A percentile compares a stretch with the other conserved stretches of the same genome.
phyloP scores from a whole-genome alignment of 257 asterid species.

The Linaria vulgaris region DNA sequence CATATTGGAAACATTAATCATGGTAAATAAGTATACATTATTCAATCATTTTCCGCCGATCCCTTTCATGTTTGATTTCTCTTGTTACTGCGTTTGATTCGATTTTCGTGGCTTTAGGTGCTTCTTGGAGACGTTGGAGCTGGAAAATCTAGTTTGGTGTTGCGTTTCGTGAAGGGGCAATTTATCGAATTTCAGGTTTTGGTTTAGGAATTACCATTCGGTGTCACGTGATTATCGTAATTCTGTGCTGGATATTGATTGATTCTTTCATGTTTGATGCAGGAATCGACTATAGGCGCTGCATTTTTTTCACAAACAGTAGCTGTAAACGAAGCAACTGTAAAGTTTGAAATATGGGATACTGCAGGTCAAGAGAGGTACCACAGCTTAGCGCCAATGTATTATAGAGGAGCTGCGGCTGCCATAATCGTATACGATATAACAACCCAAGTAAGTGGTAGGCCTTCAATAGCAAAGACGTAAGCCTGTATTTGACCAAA shows the following conservation, averaged over 20 bases:
- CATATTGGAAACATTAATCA: too few species aligned
- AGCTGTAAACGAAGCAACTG: conserved; percentile 78
- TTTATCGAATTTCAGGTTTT: conserved; percentile 83
- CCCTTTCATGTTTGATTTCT: too few species aligned
- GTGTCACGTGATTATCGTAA: background rate
- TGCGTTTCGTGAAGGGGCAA: conserved; percentile 87
- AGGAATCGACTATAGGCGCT: conserved; percentile 93
- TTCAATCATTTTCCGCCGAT: too few species aligned
- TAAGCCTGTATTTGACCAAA: background rate
- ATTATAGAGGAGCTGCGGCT: conserved; percentile 91
- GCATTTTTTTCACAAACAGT: conserved; percentile 87
- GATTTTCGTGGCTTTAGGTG: conserved; percentile 88
- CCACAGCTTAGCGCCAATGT: conserved; percentile 94
- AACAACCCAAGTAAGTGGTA: conserved; percentile 57
- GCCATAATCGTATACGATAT: conserved; percentile 79
- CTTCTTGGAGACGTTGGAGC: conserved; percentile 94
- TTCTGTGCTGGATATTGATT: conserved; percentile 15
- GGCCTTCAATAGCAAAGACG: too few species aligned
- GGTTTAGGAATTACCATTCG: background rate
- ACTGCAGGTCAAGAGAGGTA: conserved; percentile 95
- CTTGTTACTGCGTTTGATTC: too few species aligned
- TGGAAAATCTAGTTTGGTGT: conserved; percentile 80
- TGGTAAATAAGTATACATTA: too few species aligned
- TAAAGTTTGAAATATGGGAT: conserved; percentile 90
- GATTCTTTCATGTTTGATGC: conserved; percentile 22